Base-by-base conservation (phyloP, 352 stramenopile species). In the Phytophthora capsici region DNA sequence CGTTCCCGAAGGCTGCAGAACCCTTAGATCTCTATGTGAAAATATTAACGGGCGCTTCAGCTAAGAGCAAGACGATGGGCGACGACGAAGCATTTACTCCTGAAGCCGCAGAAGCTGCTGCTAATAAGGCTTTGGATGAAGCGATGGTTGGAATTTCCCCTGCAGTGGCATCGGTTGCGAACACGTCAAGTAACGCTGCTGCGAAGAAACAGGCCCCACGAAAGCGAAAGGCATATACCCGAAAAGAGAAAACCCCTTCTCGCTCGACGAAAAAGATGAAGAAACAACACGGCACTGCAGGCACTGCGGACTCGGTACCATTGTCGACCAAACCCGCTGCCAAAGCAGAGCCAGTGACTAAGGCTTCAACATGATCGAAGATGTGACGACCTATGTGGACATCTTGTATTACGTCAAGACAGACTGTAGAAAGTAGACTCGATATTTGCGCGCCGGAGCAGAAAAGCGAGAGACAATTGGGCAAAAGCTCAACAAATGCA, bases 161-260 rank as follows among this genome's bases (percentile, higher is more conserved):
- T 36, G 69, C 73, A 30, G 59, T 37, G 40, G 26, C 45, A 10
- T 70, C 50, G 9, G 32, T 49, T 56, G 64, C 63, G 6, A 60
- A 52, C 7, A 51, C 23, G 41, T 44, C 40, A 44, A 17, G 54
- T 45, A 23, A 23, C 17, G 49, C 20, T 47, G 40, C 10, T 4
- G 53, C 46, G 19, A 59, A 64, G 30, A 82, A 82, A 16, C 73
- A 91, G 55, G 47, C 71, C 5, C 73, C 75, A 12, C 82, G 84
- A 0, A 94, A 94, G 57, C 81, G 86, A 9, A 93, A 94, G 52
- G 19, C 70, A 0, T 89, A 90, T 57, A 77, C 72, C 22, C 81
- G 83, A 45, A 88, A 80, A 63, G 83, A 92, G 23, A 91, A 90
- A 52, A 57, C 49, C 3, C 23, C 65, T 17, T 37, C 23, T 63